phyloP scores from a whole-genome alignment of 306 rosid genomes.

The Cucurbita ficifolia region DNA sequence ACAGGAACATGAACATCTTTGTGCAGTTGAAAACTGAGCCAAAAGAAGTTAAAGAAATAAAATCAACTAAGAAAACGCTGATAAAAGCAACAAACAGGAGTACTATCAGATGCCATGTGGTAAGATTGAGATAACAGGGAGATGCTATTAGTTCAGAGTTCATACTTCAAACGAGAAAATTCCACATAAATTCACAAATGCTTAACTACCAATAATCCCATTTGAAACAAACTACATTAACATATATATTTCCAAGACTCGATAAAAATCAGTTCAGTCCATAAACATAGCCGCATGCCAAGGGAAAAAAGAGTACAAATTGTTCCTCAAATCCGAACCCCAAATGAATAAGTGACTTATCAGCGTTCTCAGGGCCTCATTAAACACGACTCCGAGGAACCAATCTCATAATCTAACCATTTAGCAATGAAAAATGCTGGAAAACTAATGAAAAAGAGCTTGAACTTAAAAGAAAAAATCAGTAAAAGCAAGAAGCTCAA shows the following conservation, averaged over 20 bases:
- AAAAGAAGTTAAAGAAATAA: background rate
- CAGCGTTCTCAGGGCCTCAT: background rate
- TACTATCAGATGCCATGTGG: background rate
- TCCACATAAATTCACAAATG: background rate
- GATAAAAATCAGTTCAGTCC: background rate
- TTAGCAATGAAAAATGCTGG: background rate
- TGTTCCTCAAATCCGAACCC: background rate
- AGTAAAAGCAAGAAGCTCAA: background rate
- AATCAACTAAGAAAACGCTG: background rate
- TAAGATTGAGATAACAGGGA: background rate
- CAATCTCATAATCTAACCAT: background rate
- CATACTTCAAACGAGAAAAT: background rate
- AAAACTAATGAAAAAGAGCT: background rate
- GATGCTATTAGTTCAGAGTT: background rate
- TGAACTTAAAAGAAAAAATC: background rate
- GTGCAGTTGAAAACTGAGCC: background rate
- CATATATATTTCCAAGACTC: background rate
- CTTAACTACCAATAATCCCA: background rate
- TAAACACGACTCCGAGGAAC: background rate
- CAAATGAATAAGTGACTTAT: background rate
- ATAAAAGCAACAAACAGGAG: background rate
- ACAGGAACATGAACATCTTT: background rate
- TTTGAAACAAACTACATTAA: too few species aligned
- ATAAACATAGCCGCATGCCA: background rate
- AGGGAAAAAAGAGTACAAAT: background rate